These are phyloP conservation scores for Prunella vulgaris DNA, from an alignment of 257 asterid genomes.

Conservation along the genomic window DNA sequence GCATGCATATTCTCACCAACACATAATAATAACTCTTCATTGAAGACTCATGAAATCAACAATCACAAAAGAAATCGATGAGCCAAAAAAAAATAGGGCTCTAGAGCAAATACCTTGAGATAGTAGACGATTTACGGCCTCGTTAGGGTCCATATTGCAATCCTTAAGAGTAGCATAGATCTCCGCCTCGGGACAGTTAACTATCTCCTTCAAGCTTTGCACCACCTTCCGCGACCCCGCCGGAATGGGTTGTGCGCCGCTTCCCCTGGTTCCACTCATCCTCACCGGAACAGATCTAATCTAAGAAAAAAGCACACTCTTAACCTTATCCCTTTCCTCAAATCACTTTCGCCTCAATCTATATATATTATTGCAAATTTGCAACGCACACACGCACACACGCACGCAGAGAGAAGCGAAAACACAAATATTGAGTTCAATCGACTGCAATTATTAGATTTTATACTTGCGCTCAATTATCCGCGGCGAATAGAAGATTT, in stretches of 20 bases:
- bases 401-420: neutral
- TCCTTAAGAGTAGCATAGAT: slow-evolving; percentile 90
- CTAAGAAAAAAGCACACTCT: slow-evolving; percentile 14
- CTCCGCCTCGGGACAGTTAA: slow-evolving; percentile 76
- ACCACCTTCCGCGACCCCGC: slow-evolving; percentile 70
- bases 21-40: neutral
- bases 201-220: slow-evolving; percentile 85
- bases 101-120: slow-evolving; percentile 57
- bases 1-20: slow-evolving; percentile 12
- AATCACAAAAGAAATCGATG: neutral
- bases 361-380: neutral
- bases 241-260: slow-evolving; percentile 50
- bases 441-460: slow-evolving; percentile 3
- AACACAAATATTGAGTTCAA: slow-evolving; percentile 10
- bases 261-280: slow-evolving; percentile 38
- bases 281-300: slow-evolving; percentile 32
- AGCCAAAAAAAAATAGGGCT: slow-evolving; percentile 24
- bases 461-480: slow-evolving; percentile 10
- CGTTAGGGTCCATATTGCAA: slow-evolving; percentile 95
- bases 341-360: slow-evolving; percentile 13
- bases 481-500: slow-evolving; percentile 20
- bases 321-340: slow-evolving; percentile 22
- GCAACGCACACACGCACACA: neutral
- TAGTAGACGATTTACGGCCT: slow-evolving; percentile 71
- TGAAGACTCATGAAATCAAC: neutral